These are phyloP conservation scores for Lasiodiplodia sp. DNA, from an alignment of 2,329 filamentous ascomycete genomes.

Conservation along the genomic window DNA sequence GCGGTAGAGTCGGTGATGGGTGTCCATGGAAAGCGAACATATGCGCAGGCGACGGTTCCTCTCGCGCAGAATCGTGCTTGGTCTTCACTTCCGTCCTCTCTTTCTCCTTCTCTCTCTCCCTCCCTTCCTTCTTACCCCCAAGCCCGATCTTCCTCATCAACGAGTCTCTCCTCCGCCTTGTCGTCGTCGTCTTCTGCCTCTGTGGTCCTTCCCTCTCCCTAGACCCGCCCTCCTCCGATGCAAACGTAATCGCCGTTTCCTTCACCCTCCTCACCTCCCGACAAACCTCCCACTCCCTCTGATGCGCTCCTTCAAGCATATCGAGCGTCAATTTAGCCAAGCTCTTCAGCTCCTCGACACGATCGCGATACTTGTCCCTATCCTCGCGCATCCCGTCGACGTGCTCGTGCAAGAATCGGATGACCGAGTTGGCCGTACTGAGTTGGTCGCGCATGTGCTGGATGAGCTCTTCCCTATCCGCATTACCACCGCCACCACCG, in stretches of 20 bases:
- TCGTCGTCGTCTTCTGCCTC: background rate
- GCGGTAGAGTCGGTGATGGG: background rate
- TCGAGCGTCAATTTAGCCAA: slow-evolving; percentile 17
- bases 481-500: background rate
- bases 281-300: slow-evolving; percentile 26
- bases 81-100: slow-evolving; percentile 1
- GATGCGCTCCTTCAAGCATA: slow-evolving; percentile 23
- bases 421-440: slow-evolving; percentile 23
- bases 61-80: background rate
- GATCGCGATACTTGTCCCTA: slow-evolving; percentile 1
- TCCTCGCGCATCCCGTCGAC: slow-evolving; percentile 29
- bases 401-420: slow-evolving; percentile 26
- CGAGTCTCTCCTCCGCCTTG: slow-evolving; percentile 2
- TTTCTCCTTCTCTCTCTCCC: slow-evolving; percentile 7
- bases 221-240: background rate
- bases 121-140: slow-evolving; percentile 2
- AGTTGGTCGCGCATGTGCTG: slow-evolving; percentile 26
- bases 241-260: background rate
- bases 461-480: slow-evolving; percentile 4
- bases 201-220: background rate
- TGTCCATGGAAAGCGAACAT: background rate
- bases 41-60: background rate
- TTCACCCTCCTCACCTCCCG: slow-evolving; percentile 10
- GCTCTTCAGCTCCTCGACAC: slow-evolving; percentile 29
- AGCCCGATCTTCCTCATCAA: slow-evolving; percentile 10